These are phyloP conservation scores for Beauveria caledonica DNA, from an alignment of 2,329 filamentous ascomycete genomes.

Conservation along the genomic window DNA sequence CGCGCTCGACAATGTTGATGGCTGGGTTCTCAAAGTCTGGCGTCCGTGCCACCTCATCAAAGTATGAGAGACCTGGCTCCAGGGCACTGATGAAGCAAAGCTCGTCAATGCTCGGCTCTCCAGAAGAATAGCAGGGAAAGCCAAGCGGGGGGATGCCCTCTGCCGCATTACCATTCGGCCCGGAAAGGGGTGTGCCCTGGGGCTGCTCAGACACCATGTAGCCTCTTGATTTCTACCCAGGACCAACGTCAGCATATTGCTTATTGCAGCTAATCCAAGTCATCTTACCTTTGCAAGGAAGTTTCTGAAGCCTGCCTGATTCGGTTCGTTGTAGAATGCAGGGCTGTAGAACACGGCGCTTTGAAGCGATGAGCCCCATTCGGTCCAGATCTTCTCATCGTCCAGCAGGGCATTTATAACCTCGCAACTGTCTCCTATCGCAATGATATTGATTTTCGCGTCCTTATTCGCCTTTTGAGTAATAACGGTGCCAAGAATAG, in stretches of 20 bases:
- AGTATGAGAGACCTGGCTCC: conserved; percentile 48
- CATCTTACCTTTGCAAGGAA: conserved; percentile 44
- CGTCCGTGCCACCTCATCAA: conserved; percentile 44
- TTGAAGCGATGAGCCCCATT: conserved; percentile 34
- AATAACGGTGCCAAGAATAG: conserved; percentile 59
- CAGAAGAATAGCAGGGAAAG: conserved; percentile 62
- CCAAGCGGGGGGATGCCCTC: conserved; percentile 40
- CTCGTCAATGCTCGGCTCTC: conserved; percentile 51
- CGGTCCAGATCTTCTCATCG: conserved; percentile 40
- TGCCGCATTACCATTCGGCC: conserved; percentile 39
- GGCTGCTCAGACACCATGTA: conserved; percentile 49
- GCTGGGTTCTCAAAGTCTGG: conserved; percentile 32
- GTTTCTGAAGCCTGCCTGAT: conserved; percentile 28
- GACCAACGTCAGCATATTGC: conserved; percentile 10
- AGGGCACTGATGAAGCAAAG: conserved; percentile 51
- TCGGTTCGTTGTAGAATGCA: conserved; percentile 29
- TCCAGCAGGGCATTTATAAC: conserved; percentile 51
- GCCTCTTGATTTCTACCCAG: conserved; percentile 45
- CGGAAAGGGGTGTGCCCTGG: conserved; percentile 44
- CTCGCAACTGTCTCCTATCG: conserved; percentile 58
- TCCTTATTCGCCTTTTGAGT: conserved; percentile 35
- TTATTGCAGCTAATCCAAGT: conserved; percentile 16
- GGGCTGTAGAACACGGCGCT: conserved; percentile 44
- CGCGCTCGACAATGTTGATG: conserved; percentile 23
- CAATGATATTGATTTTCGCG: conserved; percentile 61